Percentiles rank a stretch among this genome's conserved stretches.
Conservation (phyloP, 148 eudicot species). For the Rhododendron ovatum region DNA sequence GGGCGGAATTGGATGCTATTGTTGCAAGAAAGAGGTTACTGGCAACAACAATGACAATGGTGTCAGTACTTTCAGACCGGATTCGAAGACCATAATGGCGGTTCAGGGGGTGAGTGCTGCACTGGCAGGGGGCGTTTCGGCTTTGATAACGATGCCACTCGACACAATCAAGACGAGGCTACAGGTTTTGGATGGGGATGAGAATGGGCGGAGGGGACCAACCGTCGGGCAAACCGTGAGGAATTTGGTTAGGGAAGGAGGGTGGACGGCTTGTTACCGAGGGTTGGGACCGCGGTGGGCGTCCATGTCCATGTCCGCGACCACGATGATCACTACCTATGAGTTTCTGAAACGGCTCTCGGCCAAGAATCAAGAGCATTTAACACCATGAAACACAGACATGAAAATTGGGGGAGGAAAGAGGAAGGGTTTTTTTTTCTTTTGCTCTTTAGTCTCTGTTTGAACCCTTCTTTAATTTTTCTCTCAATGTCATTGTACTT, state of each 20-base stretch:
- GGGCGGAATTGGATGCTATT: constrained; percentile 44
- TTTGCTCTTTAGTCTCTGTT: neutral
- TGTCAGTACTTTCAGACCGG: constrained; percentile 29
- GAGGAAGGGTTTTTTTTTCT: neutral
- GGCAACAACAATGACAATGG: neutral
- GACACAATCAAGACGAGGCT: constrained; percentile 67
- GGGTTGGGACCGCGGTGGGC: constrained; percentile 77
- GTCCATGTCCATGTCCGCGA: constrained; percentile 69
- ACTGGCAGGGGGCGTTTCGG: constrained; percentile 58
- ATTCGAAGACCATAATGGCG: constrained; percentile 50
- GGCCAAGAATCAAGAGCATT: constrained; percentile 48
- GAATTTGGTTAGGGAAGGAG: constrained; percentile 61
- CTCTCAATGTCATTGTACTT: neutral
- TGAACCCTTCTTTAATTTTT: neutral
- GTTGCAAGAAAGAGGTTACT: constrained; percentile 30
- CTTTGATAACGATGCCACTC: constrained; percentile 66
- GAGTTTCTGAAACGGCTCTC: constrained; percentile 70
- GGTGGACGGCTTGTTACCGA: constrained; percentile 68
- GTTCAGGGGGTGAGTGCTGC: constrained; percentile 72
- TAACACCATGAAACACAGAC: constrained; percentile 16
- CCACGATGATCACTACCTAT: constrained; percentile 75
- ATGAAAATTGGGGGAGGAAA: neutral
- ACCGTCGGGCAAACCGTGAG: constrained; percentile 45
- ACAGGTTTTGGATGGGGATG: constrained; percentile 60
- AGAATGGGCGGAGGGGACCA: constrained; percentile 49